Conservation (phyloP, 129 eudicot species). For the Deinandra increscens region DNA sequence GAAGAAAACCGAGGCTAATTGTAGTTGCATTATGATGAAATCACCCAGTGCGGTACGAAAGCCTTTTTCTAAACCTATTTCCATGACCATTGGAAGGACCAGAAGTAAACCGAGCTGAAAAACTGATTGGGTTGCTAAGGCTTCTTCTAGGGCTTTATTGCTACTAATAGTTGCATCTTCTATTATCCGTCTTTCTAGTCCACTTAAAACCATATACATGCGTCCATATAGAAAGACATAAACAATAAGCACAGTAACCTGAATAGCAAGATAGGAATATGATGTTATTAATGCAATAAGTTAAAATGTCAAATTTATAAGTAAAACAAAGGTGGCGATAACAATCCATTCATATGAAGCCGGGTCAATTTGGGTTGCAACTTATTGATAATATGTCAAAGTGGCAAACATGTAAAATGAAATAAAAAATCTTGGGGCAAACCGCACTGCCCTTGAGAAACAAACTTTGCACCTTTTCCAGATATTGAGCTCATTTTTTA, state of each 20-base stretch:
- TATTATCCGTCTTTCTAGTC: conserved; percentile 63
- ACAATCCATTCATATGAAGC: neutral
- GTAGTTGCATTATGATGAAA: conserved; percentile 85
- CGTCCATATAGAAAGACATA: conserved; percentile 84
- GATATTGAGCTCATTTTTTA: neutral
- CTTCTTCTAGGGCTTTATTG: conserved; percentile 68
- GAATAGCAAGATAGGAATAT: conserved; percentile 30
- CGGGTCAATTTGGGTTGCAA: neutral
- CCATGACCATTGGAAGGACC: conserved; percentile 97
- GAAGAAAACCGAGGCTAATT: conserved; percentile 81
- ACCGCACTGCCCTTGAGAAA: neutral
- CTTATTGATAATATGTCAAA: neutral
- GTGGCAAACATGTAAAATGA: neutral
- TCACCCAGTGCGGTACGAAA: conserved; percentile 89
- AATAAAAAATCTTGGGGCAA: neutral
- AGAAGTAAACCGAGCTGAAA: conserved; percentile 79
- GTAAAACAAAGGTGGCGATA: neutral
- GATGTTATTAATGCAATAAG: conserved; percentile 5
- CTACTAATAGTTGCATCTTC: conserved; percentile 44
- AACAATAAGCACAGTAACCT: conserved; percentile 84
- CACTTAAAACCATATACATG: conserved; percentile 83
- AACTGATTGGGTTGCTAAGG: conserved; percentile 76
- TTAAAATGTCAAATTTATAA: conserved; percentile 14
- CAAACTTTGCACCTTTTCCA: neutral
- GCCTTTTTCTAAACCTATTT: conserved; percentile 83